Evolutionary conservation across 768 basidiomycete genomes (phyloP), one percentile per base, ranked within the genome.

Genomic region (Boletus insuetus): DNA sequence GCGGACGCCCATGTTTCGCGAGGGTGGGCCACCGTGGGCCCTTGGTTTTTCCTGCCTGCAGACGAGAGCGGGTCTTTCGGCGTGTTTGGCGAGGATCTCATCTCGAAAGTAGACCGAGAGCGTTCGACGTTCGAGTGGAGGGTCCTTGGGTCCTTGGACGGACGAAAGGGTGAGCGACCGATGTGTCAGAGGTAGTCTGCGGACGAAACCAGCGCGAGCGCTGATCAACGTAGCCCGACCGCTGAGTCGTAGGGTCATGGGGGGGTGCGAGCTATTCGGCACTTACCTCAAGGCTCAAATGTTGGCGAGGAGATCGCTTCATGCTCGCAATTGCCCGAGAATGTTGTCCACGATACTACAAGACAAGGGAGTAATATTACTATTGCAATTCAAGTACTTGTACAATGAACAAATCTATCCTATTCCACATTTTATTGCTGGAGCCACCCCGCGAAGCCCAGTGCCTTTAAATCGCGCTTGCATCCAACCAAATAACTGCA

Each of bases 31-130:
- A 14, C 83, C 84, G 67, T 89, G 84, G 0, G 78, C 69, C 4
- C 78, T 69, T 11, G 84, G 77, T 17, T 51, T 66, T 64, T 93
- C 91, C 42, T 80, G 75, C 38, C 79, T 74, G 52, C 83, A 87
- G 29, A 89, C 79, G 20, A 93, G 73, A 0, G 87, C 90, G 0
- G 85, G 82, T 19, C 82, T 73, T 3, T 72, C 67, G 16, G 73
- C 67, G 56, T 84, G 73, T 35, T 74, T 75, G 12, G 64, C 70
- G 13, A 91, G 70, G 51, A 91, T 77, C 35, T 83, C 77, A 5
- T 75, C 70, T 14, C 65, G 67, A 67, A 90, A 90, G 72, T 82
- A 90, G n/a, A 76, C 72, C 8, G 82, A 73, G 31, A 89, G 77
- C 0, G 87, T 88, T 29, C 78, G 74, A 31, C 69, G 63, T 31